phyloP scores from a whole-genome alignment of 78 protist genomes.

The Cavenderia fasciculata region DNA sequence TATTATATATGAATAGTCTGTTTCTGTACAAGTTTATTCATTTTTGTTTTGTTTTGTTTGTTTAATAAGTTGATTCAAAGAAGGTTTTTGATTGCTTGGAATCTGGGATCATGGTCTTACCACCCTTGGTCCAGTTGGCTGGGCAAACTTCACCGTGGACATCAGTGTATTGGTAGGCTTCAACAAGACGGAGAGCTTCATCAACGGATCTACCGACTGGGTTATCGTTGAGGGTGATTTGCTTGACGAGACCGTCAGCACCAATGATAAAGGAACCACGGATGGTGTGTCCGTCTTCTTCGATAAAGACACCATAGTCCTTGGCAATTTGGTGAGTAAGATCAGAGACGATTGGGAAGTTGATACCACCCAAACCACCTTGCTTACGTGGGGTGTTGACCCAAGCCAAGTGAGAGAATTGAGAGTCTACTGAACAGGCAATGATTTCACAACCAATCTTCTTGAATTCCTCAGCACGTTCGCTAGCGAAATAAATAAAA shows the following conservation, averaged over 20 bases:
- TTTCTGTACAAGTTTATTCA: no score
- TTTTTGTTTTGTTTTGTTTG: no score
- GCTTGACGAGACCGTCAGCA: slow-evolving; percentile 72
- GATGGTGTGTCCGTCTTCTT: slow-evolving; percentile 85
- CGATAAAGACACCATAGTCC: slow-evolving; percentile 92
- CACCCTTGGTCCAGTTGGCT: slow-evolving; percentile 86
- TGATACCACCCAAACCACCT: slow-evolving; percentile 96
- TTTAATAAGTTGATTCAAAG: no score
- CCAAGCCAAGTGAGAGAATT: slow-evolving; percentile 96
- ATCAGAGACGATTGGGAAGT: slow-evolving; percentile 94
- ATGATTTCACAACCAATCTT: slow-evolving; percentile 82
- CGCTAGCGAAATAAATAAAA: no score
- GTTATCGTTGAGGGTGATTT: slow-evolving; percentile 88
- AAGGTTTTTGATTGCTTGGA: slow-evolving; percentile 63
- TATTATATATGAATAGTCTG: no score
- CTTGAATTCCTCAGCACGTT: slow-evolving; percentile 90
- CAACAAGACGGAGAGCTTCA: slow-evolving; percentile 88
- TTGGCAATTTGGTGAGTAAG: slow-evolving; percentile 85
- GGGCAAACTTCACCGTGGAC: slow-evolving; percentile 93
- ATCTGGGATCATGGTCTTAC: slow-evolving; percentile 75
- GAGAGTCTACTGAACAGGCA: slow-evolving; percentile 90
- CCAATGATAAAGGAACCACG: slow-evolving; percentile 92
- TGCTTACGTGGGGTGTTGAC: slow-evolving; percentile 92
- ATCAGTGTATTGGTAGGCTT: slow-evolving; percentile 88
- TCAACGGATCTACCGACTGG: slow-evolving; percentile 94